These are phyloP conservation scores for Yamadazyma ubonensis DNA, from an alignment of 805 yeast species.

Conservation along the genomic window DNA sequence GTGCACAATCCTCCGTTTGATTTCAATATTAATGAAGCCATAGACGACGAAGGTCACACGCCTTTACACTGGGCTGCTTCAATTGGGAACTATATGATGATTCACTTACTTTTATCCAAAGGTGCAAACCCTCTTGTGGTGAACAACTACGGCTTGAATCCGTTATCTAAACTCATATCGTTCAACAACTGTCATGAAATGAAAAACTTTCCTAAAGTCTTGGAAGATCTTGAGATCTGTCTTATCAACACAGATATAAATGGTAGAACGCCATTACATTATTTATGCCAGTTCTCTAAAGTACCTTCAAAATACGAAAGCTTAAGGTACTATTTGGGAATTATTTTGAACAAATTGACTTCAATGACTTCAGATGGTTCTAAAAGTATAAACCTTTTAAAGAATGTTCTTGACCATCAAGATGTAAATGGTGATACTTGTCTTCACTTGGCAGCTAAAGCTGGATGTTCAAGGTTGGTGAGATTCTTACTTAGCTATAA, in stretches of 20 bases:
- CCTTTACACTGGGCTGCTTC: conserved; percentile 98
- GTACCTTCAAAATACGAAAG: conserved; percentile 71
- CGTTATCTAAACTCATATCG: conserved; percentile 77
- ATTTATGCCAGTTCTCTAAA: conserved; percentile 69
- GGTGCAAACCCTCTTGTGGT: conserved; percentile 66
- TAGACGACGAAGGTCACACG: conserved; percentile 93
- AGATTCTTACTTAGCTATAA: conserved; percentile 83
- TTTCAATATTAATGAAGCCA: conserved; percentile 69
- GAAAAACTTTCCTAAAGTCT: conserved; percentile 73
- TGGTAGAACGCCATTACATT: conserved; percentile 81
- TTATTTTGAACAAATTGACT: conserved; percentile 68
- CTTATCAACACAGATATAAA: conserved; percentile 73
- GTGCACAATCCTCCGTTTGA: conserved; percentile 61
- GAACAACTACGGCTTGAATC: conserved; percentile 74
- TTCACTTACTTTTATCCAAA: conserved; percentile 68
- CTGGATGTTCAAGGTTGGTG: conserved; percentile 70
- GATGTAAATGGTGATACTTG: conserved; percentile 87
- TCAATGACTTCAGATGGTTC: conserved; percentile 35
- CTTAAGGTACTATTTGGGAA: conserved; percentile 78
- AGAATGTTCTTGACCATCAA: conserved; percentile 66
- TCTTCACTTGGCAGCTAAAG: conserved; percentile 68
- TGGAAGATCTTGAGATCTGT: conserved; percentile 73
- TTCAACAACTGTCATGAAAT: conserved; percentile 86
- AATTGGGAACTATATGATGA: conserved; percentile 79
- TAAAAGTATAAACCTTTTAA: conserved; percentile 60